Evolutionary conservation across 2,329 filamentous ascomycete species (phyloP), one percentile per base, ranked within the genome.

Genomic region (Monascus ruber): DNA sequence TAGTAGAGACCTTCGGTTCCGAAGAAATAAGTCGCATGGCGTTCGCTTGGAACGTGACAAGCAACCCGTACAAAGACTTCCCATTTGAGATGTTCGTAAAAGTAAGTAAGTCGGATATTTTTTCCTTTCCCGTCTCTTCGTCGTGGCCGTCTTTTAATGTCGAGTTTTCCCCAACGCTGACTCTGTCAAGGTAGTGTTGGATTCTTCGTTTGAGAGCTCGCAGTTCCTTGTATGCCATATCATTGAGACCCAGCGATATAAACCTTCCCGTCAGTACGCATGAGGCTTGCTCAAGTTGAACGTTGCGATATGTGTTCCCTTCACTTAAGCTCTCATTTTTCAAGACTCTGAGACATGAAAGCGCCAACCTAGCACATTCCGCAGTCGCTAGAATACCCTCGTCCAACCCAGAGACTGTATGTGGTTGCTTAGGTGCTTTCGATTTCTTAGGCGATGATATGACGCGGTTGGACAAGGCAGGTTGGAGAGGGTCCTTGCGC

Each of bases 211-310:
- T 67, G 11, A 68, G 42, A 1, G 49, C 52, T 37, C 54, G 53
- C n/a, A 69, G 40, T 47, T 68, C 64, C 37, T 56, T 60, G 38
- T 59, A 54, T 5, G 65, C 65, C 39, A 63, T 40, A 9, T 67
- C 63, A 27, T 62, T 55, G 24, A 68, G 47, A 1, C 59, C 64
- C 25, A 66, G 35, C 2, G 62, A 58, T 8, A 68, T 53, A 10
- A 66, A 45, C 31, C 64, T 65, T 24, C 63, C 64, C 5, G 58
- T 56, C 36, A 69, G 46, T 8, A 67, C 59, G 41, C 62, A 66
- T 17, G 62, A 56, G 0, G 63, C 65, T 41, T 64, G 62, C 41
- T 68, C 64, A 5, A 68, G 49, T 37, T 65, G 63, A 36, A 65
- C 48, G 39, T 58, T 62, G 6, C 57, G 58, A 17, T 52, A 34